Evolutionary conservation across 2,329 filamentous ascomycete species (phyloP).

Genomic region (Botrytis cinerea): DNA sequence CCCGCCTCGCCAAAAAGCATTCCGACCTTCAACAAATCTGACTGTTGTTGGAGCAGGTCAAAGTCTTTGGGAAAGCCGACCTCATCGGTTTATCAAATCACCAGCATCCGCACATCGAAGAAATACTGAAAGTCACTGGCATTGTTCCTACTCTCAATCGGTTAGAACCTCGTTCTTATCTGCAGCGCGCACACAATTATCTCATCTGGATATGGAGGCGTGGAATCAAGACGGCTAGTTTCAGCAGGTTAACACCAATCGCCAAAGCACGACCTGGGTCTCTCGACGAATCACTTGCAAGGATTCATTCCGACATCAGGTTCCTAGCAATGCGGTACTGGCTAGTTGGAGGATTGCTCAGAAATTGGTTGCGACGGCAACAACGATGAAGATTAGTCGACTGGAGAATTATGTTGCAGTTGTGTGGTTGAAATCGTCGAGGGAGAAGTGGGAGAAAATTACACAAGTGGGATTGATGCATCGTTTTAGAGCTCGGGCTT

Average conservation of each 20-base stretch:
- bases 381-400: neutral
- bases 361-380: neutral
- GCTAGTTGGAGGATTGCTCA: neutral
- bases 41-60: neutral
- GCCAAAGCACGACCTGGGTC: neutral
- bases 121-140: neutral
- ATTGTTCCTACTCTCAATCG: neutral
- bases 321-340: neutral
- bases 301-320: neutral
- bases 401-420: neutral
- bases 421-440: neutral
- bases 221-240: neutral
- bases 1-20: no score
- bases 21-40: no score
- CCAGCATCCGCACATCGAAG: neutral
- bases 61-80: neutral
- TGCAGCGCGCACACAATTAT: neutral
- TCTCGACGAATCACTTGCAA: neutral
- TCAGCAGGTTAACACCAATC: neutral
- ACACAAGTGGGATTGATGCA: neutral
- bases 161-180: neutral
- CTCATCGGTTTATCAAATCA: neutral
- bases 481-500: neutral
- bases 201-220: neutral
- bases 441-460: neutral